phyloP scores from a whole-genome alignment of 495 filamentous ascomycete genomes.

The Neurospora sp. region DNA sequence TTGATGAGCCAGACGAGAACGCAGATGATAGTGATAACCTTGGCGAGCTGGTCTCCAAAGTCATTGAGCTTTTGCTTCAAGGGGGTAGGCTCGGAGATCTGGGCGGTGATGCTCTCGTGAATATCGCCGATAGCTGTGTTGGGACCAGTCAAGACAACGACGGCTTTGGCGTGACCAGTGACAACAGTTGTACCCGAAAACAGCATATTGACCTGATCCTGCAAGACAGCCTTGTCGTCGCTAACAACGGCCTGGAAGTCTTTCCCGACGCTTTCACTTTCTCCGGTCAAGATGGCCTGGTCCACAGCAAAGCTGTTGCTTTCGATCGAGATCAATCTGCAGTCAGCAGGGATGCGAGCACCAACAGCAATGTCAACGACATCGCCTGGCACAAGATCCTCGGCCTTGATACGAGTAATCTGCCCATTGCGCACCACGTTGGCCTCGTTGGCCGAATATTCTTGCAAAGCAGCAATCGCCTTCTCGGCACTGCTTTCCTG shows the following conservation, averaged over 20 bases:
- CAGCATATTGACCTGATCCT: slow-evolving; percentile 95
- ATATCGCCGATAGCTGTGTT: slow-evolving; percentile 97
- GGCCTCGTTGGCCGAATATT: slow-evolving; percentile 97
- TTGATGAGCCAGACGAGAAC: slow-evolving; percentile 97
- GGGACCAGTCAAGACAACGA: slow-evolving; percentile 84
- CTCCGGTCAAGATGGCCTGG: slow-evolving; percentile 95
- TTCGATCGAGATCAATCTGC: slow-evolving; percentile 77
- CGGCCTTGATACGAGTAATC: slow-evolving; percentile 71
- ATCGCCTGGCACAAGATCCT: slow-evolving; percentile 93
- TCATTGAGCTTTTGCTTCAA: slow-evolving; percentile 98
- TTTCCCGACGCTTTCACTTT: slow-evolving; percentile 95
- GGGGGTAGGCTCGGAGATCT: slow-evolving; percentile 96
- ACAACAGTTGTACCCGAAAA: slow-evolving; percentile 98
- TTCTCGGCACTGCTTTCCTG: slow-evolving; percentile 99
- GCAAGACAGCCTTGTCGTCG: slow-evolving; percentile 83
- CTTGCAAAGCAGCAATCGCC: slow-evolving; percentile 94
- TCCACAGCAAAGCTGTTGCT: slow-evolving; percentile 96
- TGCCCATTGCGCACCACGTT: slow-evolving; percentile 78
- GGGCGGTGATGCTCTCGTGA: slow-evolving; percentile 93
- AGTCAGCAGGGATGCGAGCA: slow-evolving; percentile 94
- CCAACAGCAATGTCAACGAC: slow-evolving; percentile 83
- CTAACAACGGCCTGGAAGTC: slow-evolving; percentile 52
- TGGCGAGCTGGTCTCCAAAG: slow-evolving; percentile 92
- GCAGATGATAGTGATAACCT: slow-evolving; percentile 97
- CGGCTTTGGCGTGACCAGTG: slow-evolving; percentile 82